A percentile compares a stretch with the other conserved stretches of the same genome.
Conservation (phyloP, 108 stramenopile species). For the Cyclotella baltica region DNA sequence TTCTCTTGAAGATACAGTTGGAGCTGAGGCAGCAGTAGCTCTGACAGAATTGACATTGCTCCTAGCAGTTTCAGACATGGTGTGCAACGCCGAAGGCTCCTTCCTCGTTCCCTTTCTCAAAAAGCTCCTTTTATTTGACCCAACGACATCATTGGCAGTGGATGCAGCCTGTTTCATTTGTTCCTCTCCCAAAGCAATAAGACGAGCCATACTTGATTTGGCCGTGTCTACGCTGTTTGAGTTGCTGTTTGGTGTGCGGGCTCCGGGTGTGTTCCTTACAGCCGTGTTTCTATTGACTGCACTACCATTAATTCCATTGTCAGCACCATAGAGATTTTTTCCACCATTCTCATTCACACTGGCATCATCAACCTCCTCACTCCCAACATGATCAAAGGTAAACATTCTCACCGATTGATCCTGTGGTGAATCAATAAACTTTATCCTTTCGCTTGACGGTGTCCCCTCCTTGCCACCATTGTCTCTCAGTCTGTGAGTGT, state of each 20-base stretch:
- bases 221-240: not conserved
- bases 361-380: not conserved
- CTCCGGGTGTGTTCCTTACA: too few relatives aligned
- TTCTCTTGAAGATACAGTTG: too few relatives aligned
- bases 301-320: too few relatives aligned
- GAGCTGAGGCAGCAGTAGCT: not conserved
- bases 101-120: slow-evolving; percentile 49
- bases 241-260: too few relatives aligned
- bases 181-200: slow-evolving; percentile 39
- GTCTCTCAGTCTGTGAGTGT: too few relatives aligned
- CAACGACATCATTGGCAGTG: too few relatives aligned
- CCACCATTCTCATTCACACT: too few relatives aligned
- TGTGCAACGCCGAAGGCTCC: slow-evolving; percentile 54
- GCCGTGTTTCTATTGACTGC: too few relatives aligned
- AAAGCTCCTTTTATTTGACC: slow-evolving; percentile 5
- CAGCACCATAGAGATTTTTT: too few relatives aligned
- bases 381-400: not conserved
- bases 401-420: not conserved
- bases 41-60: not conserved
- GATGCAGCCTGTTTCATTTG: slow-evolving; percentile 27
- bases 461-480: not conserved
- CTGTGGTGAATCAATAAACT: slow-evolving; percentile 5
- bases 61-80: not conserved
- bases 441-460: not conserved
- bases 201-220: slow-evolving; percentile 3